Base-by-base conservation (phyloP, 768 basidiomycete species). In the Tricholoma saponaceum region DNA sequence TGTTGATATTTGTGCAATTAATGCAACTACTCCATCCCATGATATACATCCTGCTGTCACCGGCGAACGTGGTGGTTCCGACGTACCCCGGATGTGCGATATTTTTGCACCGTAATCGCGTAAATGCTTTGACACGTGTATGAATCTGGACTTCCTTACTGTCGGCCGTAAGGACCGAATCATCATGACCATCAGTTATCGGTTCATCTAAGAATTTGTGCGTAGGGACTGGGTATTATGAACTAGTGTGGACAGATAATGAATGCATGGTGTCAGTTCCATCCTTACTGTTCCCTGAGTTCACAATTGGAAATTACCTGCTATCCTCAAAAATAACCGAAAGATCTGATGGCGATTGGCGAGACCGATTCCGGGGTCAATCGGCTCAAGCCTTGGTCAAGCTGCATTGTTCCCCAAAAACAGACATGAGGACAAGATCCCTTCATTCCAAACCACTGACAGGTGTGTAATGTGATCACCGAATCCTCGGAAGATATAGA, bases 151-250 rank as follows among this genome's bases (percentile, higher is more conserved):
- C 39, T 22, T 43, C 51, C 55, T 25, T 58, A 41, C 52, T 25
- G 49, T 64, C 59, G 55, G 59, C 60, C 62, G 65, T 61, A 62
- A 62, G 62, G 60, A 30, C 66, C 68, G 66, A 64, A 22, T 55
- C 57, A 55, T 52, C 37, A 28, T 0, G 16, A 30, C 30, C 35
- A 53, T 56, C 51, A 52, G 52, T 54, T 41, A 52, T 30, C 37
- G 26, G 14, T 39, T 14, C 13, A 20, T n/a, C 9, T 3, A 20
- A 43, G 18, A n/a, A n/a, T 14, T 26, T 22, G 26, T 6, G 23
- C 13, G 44, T 46, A 25, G 3, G 4, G 8, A 6, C 8, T 32
- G 30, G 8, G 28, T 28, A 8, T 28, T 32, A 32, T 32, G 30
- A 32, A n/a, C n/a, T n/a, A n/a, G 28, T 20, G 12, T 10, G 26